Conservation (phyloP, 2,329 filamentous ascomycete species). For the Apiospora malaysiana region DNA sequence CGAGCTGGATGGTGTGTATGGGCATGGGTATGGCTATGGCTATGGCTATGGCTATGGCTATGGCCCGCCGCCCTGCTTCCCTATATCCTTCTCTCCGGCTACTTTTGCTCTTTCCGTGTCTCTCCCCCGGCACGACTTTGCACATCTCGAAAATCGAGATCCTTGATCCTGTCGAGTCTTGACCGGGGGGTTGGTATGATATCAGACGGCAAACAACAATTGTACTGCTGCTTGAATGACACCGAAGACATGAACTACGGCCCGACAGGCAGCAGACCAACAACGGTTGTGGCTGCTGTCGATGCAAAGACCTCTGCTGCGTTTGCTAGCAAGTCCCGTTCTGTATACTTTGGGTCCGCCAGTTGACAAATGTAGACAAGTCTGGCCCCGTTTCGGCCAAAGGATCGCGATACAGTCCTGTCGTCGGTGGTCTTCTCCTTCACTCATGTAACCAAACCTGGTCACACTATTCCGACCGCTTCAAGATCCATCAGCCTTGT, state of each 20-base stretch:
- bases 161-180: neutral
- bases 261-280: too few relatives aligned
- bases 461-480: neutral
- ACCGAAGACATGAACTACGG: neutral
- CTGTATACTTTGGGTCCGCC: neutral
- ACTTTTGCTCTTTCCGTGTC: neutral
- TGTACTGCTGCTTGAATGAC: neutral
- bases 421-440: neutral
- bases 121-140: neutral
- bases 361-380: neutral
- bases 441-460: neutral
- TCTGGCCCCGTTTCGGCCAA: neutral
- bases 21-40: neutral
- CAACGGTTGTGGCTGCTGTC: neutral
- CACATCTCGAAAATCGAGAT: constrained; percentile 9
- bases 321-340: neutral
- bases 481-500: constrained; percentile 10
- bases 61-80: neutral
- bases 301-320: neutral
- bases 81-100: neutral
- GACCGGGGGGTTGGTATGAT: neutral
- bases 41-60: too few relatives aligned
- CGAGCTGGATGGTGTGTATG: constrained; percentile 27
- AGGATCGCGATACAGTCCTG: neutral
- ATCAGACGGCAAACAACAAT: neutral